These are phyloP conservation scores for Russula brevipes DNA, from an alignment of 768 basidiomycete genomes.

Conservation along the genomic window DNA sequence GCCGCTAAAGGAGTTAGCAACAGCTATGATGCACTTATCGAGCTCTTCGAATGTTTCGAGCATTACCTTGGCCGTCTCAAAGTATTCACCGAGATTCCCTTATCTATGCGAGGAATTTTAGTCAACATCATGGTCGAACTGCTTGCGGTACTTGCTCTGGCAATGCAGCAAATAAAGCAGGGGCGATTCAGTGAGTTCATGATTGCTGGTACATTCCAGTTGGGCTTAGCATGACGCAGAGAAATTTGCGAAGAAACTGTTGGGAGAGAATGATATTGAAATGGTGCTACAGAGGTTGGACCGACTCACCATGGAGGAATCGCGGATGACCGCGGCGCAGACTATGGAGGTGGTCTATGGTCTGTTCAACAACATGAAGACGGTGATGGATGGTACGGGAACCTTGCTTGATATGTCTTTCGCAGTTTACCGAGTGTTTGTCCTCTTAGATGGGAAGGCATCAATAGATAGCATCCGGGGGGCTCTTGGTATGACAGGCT, in stretches of 20 bases:
- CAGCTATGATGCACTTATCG: background rate
- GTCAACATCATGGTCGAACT: conserved; percentile 3
- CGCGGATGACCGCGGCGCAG: background rate
- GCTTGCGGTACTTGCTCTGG: background rate
- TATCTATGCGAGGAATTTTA: background rate
- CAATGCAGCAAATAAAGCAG: background rate
- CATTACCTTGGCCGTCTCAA: background rate
- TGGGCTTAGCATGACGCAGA: background rate
- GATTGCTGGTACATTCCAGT: background rate
- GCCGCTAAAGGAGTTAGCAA: background rate
- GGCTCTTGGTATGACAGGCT: background rate
- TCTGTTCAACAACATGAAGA: conserved; percentile 3
- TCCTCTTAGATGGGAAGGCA: background rate
- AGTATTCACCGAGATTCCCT: background rate
- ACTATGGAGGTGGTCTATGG: conserved; percentile 1
- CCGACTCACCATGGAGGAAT: background rate
- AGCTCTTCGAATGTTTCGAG: conserved; percentile 2
- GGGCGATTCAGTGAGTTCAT: background rate
- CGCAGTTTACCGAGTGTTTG: background rate
- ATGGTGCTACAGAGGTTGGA: conserved; percentile 1
- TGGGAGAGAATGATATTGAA: background rate
- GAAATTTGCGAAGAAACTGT: background rate
- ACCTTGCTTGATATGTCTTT: background rate
- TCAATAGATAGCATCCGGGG: background rate
- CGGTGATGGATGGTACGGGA: background rate